Conservation (phyloP, 2,329 filamentous ascomycete genomes). For the Microascus cirrosus region DNA sequence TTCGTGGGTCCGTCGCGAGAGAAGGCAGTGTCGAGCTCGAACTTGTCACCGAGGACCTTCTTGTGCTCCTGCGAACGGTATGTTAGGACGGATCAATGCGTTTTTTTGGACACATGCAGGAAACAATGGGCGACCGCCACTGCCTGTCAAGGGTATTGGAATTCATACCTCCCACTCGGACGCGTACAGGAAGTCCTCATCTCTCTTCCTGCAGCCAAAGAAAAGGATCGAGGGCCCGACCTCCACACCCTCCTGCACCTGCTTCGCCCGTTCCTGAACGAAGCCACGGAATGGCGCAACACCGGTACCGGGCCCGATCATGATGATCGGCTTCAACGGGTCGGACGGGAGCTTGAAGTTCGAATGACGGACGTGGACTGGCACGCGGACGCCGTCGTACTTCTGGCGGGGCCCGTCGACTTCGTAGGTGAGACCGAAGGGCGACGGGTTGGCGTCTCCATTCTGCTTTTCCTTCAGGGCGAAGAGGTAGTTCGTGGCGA, state of each 20-base stretch:
- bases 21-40: slow-evolving; percentile 87
- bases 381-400: slow-evolving; percentile 90
- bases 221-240: slow-evolving; percentile 87
- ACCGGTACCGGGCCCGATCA: slow-evolving; percentile 92
- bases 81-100: background rate
- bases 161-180: slow-evolving; percentile 80
- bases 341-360: slow-evolving; percentile 99
- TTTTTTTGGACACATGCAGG: background rate
- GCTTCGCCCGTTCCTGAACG: slow-evolving; percentile 82
- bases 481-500: slow-evolving; percentile 92
- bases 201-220: slow-evolving; percentile 80
- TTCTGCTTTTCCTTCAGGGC: slow-evolving; percentile 96
- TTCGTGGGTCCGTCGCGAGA: slow-evolving; percentile 82
- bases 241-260: slow-evolving; percentile 66
- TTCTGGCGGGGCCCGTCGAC: slow-evolving; percentile 88
- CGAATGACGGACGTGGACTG: slow-evolving; percentile 91
- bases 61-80: slow-evolving; percentile 57
- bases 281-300: slow-evolving; percentile 95
- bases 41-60: slow-evolving; percentile 72
- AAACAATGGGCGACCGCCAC: background rate
- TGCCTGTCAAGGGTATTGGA: background rate
- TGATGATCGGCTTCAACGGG: slow-evolving; percentile 85
- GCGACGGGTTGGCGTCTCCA: slow-evolving; percentile 68
- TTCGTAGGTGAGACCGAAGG: slow-evolving; percentile 76
- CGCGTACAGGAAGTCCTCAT: slow-evolving; percentile 89